A percentile compares a stretch with the other conserved stretches of the same genome.
phyloP scores from a whole-genome alignment of 352 stramenopile species.

The Phytophthora tentaculata region DNA sequence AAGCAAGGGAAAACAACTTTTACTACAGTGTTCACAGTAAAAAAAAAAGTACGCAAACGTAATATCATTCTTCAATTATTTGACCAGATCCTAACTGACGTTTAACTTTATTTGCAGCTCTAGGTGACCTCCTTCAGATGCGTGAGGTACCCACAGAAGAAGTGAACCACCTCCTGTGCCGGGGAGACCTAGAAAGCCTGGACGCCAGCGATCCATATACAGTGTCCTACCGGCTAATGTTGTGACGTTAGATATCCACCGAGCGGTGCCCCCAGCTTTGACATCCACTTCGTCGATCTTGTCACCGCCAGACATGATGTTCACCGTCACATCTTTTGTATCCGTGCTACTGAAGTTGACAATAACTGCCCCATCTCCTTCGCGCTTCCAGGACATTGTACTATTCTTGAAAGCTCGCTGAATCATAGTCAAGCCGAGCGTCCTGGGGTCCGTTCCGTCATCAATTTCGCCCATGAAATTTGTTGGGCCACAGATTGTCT shows the following conservation, averaged over 20 bases:
- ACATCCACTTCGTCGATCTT: conserved; percentile 49
- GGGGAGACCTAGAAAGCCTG: conserved; percentile 59
- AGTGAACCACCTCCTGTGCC: conserved; percentile 68
- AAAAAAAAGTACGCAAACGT: not conserved
- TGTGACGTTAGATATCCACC: conserved; percentile 45
- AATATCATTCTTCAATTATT: not conserved
- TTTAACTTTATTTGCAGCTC: conserved; percentile 58
- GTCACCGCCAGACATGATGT: conserved; percentile 53
- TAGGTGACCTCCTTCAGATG: conserved; percentile 46
- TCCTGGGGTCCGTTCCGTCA: conserved; percentile 45
- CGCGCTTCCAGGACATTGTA: conserved; percentile 45
- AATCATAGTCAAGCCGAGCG: conserved; percentile 48
- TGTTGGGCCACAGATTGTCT: conserved; percentile 67
- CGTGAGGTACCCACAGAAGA: conserved; percentile 60
- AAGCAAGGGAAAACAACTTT: too few relatives aligned
- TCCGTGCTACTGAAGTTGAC: conserved; percentile 54
- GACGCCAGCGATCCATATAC: conserved; percentile 74
- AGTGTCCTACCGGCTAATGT: conserved; percentile 62
- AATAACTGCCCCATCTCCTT: conserved; percentile 42
- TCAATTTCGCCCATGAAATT: conserved; percentile 65
- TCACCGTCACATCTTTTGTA: conserved; percentile 49
- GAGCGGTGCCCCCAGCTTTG: conserved; percentile 30
- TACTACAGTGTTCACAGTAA: not conserved
- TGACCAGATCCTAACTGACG: conserved; percentile 37
- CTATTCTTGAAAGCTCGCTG: conserved; percentile 52